These are phyloP conservation scores for Cetradonia linearis DNA, from an alignment of 495 filamentous ascomycete genomes.

Conservation along the genomic window DNA sequence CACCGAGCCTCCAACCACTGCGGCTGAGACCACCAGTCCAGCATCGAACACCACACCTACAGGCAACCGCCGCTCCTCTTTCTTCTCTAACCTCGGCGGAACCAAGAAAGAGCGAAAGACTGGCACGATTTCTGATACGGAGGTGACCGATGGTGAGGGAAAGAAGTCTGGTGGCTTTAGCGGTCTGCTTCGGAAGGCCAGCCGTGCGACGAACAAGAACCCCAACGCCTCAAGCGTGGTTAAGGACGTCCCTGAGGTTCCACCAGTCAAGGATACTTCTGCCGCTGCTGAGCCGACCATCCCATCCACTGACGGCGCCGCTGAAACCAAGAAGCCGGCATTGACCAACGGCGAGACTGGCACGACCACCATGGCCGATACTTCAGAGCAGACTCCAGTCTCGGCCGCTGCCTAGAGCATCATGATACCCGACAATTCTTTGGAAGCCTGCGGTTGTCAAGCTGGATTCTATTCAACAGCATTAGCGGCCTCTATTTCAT, in stretches of 20 bases:
- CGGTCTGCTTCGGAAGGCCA: constrained; percentile 47
- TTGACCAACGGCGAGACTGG: constrained; percentile 9
- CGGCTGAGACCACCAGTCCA: constrained; percentile 21
- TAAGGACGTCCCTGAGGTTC: constrained; percentile 13
- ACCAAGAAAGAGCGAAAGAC: constrained; percentile 44
- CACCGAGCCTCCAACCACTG: constrained; percentile 25
- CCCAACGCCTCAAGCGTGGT: not conserved
- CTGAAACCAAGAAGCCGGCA: constrained; percentile 10
- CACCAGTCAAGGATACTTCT: constrained; percentile 13
- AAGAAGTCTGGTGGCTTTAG: constrained; percentile 45
- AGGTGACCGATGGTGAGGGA: constrained; percentile 39
- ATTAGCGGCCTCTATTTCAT: constrained; percentile 4
- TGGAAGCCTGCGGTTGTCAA: not conserved
- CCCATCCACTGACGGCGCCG: constrained; percentile 12
- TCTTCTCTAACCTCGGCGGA: constrained; percentile 42
- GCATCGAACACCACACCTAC: constrained; percentile 30
- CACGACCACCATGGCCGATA: not conserved
- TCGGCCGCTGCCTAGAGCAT: constrained; percentile 12
- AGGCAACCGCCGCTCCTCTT: constrained; percentile 46
- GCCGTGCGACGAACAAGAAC: constrained; percentile 36
- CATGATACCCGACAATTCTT: not conserved
- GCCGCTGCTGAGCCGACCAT: constrained; percentile 10
- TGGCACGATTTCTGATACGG: constrained; percentile 39
- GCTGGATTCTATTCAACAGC: constrained; percentile 1
- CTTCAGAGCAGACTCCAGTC: constrained; percentile 16